Percentiles rank a stretch among this genome's conserved stretches.
Evolutionary conservation across 371 early-diverging fungal genomes (phyloP).

Genomic region (Lichtheimia corymbifera): DNA sequence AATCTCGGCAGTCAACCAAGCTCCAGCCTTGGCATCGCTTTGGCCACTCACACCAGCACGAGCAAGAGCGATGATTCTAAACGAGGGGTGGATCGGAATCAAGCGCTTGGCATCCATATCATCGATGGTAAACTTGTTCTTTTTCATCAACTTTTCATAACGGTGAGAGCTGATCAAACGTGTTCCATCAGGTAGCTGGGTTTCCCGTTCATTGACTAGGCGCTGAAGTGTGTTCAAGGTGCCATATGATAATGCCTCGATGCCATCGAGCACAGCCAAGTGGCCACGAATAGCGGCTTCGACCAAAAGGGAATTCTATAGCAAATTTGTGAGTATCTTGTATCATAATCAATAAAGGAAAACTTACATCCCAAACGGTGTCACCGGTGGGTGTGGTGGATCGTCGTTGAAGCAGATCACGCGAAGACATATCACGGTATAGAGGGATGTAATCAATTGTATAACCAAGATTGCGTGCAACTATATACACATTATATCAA

Average conservation of each 20-base stretch:
- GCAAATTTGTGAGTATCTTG: not conserved
- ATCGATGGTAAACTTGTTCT: slow-evolving; percentile 43
- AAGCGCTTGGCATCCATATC: slow-evolving; percentile 54
- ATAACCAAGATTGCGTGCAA: slow-evolving; percentile 73
- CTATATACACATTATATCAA: slow-evolving; percentile 2
- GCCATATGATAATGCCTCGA: slow-evolving; percentile 74
- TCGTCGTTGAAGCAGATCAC: slow-evolving; percentile 82
- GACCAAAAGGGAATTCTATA: slow-evolving; percentile 65
- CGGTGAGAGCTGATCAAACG: slow-evolving; percentile 60
- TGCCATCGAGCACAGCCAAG: slow-evolving; percentile 76
- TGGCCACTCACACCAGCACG: slow-evolving; percentile 56
- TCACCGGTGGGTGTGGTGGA: slow-evolving; percentile 74
- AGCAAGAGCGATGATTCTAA: slow-evolving; percentile 78
- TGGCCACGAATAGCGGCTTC: slow-evolving; percentile 76
- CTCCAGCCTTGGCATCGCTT: slow-evolving; percentile 48
- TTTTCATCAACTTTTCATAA: slow-evolving; percentile 59
- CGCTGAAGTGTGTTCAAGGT: slow-evolving; percentile 73
- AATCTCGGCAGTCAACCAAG: slow-evolving; percentile 77
- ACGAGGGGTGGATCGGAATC: slow-evolving; percentile 71
- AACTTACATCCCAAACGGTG: slow-evolving; percentile 65
- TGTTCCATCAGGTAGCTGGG: slow-evolving; percentile 74
- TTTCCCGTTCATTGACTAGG: slow-evolving; percentile 72
- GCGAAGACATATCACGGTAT: slow-evolving; percentile 84
- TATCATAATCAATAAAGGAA: not conserved
- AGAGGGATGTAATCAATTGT: slow-evolving; percentile 72